A percentile compares a stretch with the other conserved stretches of the same genome.
Conservation (phyloP, 2,329 filamentous ascomycete genomes). For the Exophiala sp. region DNA sequence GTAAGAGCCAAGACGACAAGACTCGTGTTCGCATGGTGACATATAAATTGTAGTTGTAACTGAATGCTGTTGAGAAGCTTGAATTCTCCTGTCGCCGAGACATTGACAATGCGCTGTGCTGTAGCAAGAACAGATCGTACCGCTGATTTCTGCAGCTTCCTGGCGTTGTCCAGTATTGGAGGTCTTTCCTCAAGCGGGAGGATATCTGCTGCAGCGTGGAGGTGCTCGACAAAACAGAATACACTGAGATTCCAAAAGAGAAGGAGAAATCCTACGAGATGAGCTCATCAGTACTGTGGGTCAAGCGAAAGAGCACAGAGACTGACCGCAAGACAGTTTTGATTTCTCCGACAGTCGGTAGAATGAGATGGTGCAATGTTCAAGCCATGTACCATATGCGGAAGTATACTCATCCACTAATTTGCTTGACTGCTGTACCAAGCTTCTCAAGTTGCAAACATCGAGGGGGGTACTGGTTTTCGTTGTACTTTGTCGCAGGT, state of each 20-base stretch:
- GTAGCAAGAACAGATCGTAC: constrained; percentile 12
- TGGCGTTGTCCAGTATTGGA: constrained; percentile 4
- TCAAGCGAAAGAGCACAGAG: not conserved
- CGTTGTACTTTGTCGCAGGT: constrained; percentile 5
- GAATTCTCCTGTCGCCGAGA: constrained; percentile 13
- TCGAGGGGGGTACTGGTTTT: not conserved
- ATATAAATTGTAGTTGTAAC: constrained; percentile 16
- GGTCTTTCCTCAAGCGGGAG: not conserved
- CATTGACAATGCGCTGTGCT: constrained; percentile 15
- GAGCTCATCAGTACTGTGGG: not conserved
- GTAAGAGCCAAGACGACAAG: constrained; percentile 14
- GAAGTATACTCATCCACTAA: constrained; percentile 7
- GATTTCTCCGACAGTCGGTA: constrained; percentile 15
- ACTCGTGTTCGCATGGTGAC: constrained; percentile 16
- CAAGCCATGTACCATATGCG: constrained; percentile 13
- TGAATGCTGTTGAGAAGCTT: constrained; percentile 18
- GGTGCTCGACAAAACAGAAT: constrained; percentile 12
- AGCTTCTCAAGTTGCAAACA: not conserved
- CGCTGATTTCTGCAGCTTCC: constrained; percentile 4
- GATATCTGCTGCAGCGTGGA: constrained; percentile 6
- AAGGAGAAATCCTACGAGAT: constrained; percentile 9
- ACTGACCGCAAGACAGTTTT: constrained; percentile 15
- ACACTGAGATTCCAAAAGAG: constrained; percentile 12
- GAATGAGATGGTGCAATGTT: constrained; percentile 17
- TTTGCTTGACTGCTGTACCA: not conserved